A percentile compares a stretch with the other conserved stretches of the same genome.
Evolutionary conservation across 306 rosid genomes (phyloP).

Genomic region (Chamaecrista fasciculata): DNA sequence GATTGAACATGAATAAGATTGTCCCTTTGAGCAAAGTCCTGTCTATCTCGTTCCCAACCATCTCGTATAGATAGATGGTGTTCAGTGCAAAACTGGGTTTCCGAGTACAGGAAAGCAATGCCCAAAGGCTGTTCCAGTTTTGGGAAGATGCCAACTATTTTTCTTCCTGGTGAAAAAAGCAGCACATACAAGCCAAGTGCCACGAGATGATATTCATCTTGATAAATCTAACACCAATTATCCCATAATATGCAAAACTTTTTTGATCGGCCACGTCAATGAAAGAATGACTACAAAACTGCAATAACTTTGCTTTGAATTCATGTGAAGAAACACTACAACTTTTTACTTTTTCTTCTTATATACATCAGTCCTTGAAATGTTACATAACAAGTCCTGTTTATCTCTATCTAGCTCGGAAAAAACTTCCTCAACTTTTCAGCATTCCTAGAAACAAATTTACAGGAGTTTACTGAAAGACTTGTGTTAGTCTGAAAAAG

Average conservation of each 20-base stretch:
- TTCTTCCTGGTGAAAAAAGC: too few species aligned
- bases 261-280: not conserved
- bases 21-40: not conserved
- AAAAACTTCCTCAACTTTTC: slow-evolving; percentile 53
- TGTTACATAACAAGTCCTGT: slow-evolving; percentile 44
- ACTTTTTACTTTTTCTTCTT: not conserved
- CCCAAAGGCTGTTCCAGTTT: not conserved
- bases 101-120: not conserved
- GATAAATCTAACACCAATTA: slow-evolving; percentile 22
- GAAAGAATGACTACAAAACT: slow-evolving; percentile 16
- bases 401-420: slow-evolving; percentile 54
- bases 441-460: slow-evolving; percentile 38
- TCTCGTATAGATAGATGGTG: not conserved
- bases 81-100: not conserved
- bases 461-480: slow-evolving; percentile 28
- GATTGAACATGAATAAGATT: not conserved
- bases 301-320: slow-evolving; percentile 11
- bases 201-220: slow-evolving; percentile 20
- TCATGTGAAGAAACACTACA: slow-evolving; percentile 30
- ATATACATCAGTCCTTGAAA: slow-evolving; percentile 38
- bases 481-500: slow-evolving; percentile 38
- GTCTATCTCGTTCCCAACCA: not conserved
- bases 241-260: slow-evolving; percentile 28
- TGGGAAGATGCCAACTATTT: not conserved
- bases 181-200: not conserved